Base-by-base conservation (phyloP, 768 basidiomycete genomes). In the Suillus placidus region DNA sequence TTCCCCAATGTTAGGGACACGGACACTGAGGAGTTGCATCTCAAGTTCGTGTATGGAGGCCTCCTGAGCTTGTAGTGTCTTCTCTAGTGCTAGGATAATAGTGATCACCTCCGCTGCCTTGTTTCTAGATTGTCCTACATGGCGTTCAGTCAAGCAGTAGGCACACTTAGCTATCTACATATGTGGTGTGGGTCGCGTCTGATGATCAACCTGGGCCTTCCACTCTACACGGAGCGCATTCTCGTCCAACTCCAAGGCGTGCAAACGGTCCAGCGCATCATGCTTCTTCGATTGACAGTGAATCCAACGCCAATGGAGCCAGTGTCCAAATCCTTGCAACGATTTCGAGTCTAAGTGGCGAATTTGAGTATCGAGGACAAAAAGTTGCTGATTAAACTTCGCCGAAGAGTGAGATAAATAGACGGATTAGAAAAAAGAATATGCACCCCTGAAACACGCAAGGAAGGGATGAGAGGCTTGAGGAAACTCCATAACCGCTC, bases 341-440 rank as follows among this genome's bases (percentile, higher is more conserved):
- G 54, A 64, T 10, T 69, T 67, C 13, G 35, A 38, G 26, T 70
- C 63, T 5, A 70, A 61, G 58, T 73, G 67, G 42, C 66, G 38
- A 6, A 76, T 62, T 65, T 78, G 73, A 2, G 23, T 63, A 58
- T 79, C 71, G 10, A 79, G 63, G 0, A 71, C 55, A 35, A 71
- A 76, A 6, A 77, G 68, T 2, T 70, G 64, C 20, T 73, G 71
- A 55, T 78, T 71, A 57, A 64, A 74, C 75, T 76, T 20, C n/a
- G 14, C 55, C 14, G 26, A 73, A 51, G 72, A 75, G 60, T 65
- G 16, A 47, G 47, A 63, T 63, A 1, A 2, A 16, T 43, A 37
- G 35, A 34, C 51, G 42, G 37, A 16, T 30, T 55, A 8, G 2
- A 60, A 52, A 9, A 60, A 14, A 64, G 6, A 14, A 18, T 20